Base-by-base conservation (phyloP, 2,329 filamentous ascomycete genomes). In the Blastomyces gilchristii region DNA sequence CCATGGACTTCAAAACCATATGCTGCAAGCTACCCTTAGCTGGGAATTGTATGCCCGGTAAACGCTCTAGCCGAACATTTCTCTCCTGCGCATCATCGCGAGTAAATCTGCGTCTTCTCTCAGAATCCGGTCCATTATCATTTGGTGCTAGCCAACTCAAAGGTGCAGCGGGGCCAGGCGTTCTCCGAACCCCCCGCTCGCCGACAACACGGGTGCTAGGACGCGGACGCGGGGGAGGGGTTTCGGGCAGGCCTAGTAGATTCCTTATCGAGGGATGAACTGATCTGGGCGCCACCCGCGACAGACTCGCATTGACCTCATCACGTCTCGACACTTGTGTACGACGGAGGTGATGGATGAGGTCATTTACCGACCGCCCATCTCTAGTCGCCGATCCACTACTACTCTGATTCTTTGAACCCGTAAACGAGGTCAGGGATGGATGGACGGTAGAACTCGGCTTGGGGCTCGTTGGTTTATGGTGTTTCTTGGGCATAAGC, bases 1-100 rank as follows among this genome's bases (percentile, higher is more conserved):
- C 83, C 68, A 86, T 80, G 0, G 77, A 76, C 67, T 81, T 83
- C 47, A 87, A 69, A 18, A 79, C 71, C 5, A 76, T 69, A 71
- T 86, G 79, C 56, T 80, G 66, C 8, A 87, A 72, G 61, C 79
- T 82, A n/a, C 64, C 59, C 34, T 68, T 63, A 2, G 64, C 61
- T 2, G 78, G 78, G 41, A 79, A 75, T 0, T 64, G 64, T 18
- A 70, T 66, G 16, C 76, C 77, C 0, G 78, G 79, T 2, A 81
- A 70, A 34, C 71, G 70, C 31, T 76, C 70, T n/a, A 78, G 62
- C 0, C 73, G 72, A 14, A 73, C 68, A 8, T 70, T 65, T 45
- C 63, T 66, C 25, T 66, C 64, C n/a, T 56, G 68, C 22, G 67
- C 67, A 28, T 64, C 64, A 16, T 65, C 52, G n/a, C 28, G 60